These are phyloP conservation scores for Castanopsis chinensis DNA, from an alignment of 306 rosid genomes.

Conservation along the genomic window DNA sequence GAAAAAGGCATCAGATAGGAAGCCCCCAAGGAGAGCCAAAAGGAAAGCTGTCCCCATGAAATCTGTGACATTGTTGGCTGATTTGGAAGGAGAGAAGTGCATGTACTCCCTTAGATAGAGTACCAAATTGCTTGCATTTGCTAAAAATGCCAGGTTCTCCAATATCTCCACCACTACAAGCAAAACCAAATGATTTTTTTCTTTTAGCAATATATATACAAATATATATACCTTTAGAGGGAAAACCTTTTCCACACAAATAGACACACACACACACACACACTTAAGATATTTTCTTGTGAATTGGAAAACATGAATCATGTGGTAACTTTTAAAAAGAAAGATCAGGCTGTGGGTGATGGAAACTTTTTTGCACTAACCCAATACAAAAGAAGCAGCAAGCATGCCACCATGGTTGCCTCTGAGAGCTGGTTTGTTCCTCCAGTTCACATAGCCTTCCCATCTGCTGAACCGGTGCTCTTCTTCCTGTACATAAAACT, in stretches of 20 bases:
- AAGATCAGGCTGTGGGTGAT: neutral
- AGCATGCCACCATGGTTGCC: constrained; percentile 89
- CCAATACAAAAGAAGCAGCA: constrained; percentile 79
- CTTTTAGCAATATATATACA: neutral
- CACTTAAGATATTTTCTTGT: neutral
- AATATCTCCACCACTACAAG: constrained; percentile 71
- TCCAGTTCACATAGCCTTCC: constrained; percentile 94
- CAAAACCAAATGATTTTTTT: neutral
- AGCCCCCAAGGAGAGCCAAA: constrained; percentile 94
- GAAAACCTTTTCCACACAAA: neutral
- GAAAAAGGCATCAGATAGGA: constrained; percentile 81
- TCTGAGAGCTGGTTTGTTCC: constrained; percentile 60
- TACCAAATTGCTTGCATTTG: constrained; percentile 96
- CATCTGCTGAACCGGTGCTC: constrained; percentile 46
- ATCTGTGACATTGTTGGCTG: constrained; percentile 85
- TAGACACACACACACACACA: neutral
- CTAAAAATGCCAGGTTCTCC: constrained; percentile 88
- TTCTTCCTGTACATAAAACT: constrained; percentile 38
- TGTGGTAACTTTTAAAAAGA: neutral
- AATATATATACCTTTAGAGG: neutral
- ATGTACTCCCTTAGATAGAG: constrained; percentile 52
- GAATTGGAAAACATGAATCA: neutral
- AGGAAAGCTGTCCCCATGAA: constrained; percentile 99
- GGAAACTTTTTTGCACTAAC: constrained; percentile 32
- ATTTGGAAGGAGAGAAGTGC: constrained; percentile 81